Evolutionary conservation across 768 basidiomycete species (phyloP).

Genomic region (Lentinula lateritia): DNA sequence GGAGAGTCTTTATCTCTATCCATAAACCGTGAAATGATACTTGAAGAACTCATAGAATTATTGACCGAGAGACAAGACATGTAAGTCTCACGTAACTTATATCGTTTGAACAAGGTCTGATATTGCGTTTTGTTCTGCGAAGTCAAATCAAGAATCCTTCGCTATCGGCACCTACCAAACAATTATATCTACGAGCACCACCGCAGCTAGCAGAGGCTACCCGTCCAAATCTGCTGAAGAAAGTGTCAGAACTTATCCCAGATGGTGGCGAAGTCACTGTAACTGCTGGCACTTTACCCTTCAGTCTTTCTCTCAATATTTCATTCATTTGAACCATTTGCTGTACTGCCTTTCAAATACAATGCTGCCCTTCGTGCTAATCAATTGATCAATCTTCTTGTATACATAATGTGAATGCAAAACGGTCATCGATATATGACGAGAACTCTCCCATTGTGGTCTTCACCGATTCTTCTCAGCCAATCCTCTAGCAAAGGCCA

Average conservation of each 20-base stretch:
- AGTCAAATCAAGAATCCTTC: slow-evolving; percentile 99
- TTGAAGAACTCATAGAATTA: slow-evolving; percentile 86
- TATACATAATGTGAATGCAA: slow-evolving; percentile 15
- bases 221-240: slow-evolving; percentile 86
- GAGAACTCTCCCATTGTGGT: slow-evolving; percentile 62
- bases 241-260: slow-evolving; percentile 73
- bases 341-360: neutral
- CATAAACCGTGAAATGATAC: slow-evolving; percentile 66
- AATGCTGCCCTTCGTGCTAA: no score
- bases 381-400: neutral
- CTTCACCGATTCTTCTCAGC: slow-evolving; percentile 57
- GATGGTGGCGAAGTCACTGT: slow-evolving; percentile 79
- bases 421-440: slow-evolving; percentile 64
- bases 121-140: slow-evolving; percentile 9
- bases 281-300: slow-evolving; percentile 85
- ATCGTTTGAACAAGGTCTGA: neutral
- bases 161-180: slow-evolving; percentile 66
- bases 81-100: slow-evolving; percentile 38
- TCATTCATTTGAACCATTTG: neutral
- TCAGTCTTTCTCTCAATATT: slow-evolving; percentile 69
- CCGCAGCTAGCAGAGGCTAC: slow-evolving; percentile 87
- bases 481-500: slow-evolving; percentile 80
- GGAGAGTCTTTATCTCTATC: slow-evolving; percentile 77
- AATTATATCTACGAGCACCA: slow-evolving; percentile 91
- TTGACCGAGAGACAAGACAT: slow-evolving; percentile 85